A percentile compares a stretch with the other conserved stretches of the same genome.
These are phyloP conservation scores for Yamadazyma paraphyllophila DNA, from an alignment of 805 yeast genomes.

Conservation along the genomic window DNA sequence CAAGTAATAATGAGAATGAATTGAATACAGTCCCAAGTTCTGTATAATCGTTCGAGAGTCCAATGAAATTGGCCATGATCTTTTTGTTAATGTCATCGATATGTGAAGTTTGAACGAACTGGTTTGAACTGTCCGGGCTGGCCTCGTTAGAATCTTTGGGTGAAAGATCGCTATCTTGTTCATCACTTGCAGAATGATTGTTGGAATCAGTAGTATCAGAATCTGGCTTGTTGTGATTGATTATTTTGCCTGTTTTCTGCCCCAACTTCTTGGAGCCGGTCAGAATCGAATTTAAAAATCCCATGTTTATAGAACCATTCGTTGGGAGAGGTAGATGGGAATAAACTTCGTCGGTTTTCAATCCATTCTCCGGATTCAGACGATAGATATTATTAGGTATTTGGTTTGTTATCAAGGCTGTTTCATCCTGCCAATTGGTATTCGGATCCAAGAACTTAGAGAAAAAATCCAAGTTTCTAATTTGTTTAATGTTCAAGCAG, in stretches of 20 bases:
- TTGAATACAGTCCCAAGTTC: constrained; percentile 67
- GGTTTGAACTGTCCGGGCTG: background rate
- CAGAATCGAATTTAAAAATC: constrained; percentile 27
- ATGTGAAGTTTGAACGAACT: constrained; percentile 33
- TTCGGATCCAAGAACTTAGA: constrained; percentile 82
- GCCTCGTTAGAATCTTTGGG: constrained; percentile 7
- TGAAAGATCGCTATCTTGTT: constrained; percentile 4
- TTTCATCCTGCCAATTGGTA: constrained; percentile 76
- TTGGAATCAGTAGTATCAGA: background rate
- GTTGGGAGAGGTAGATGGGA: constrained; percentile 33
- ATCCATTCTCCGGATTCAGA: constrained; percentile 46
- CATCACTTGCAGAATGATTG: constrained; percentile 3
- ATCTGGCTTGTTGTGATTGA: constrained; percentile 8
- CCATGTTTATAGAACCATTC: constrained; percentile 23
- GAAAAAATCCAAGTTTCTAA: constrained; percentile 62
- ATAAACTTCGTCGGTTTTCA: constrained; percentile 35
- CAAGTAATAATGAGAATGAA: constrained; percentile 49
- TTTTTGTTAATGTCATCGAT: constrained; percentile 59
- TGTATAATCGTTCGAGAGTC: constrained; percentile 62
- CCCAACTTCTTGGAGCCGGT: constrained; percentile 26
- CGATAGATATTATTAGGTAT: constrained; percentile 39
- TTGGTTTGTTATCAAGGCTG: constrained; percentile 32
- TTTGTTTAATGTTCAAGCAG: constrained; percentile 57
- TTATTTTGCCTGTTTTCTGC: constrained; percentile 21
- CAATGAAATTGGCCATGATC: constrained; percentile 52